phyloP scores from a whole-genome alignment of 805 yeast genomes.

The Sungouiozyma ichnusensis region DNA sequence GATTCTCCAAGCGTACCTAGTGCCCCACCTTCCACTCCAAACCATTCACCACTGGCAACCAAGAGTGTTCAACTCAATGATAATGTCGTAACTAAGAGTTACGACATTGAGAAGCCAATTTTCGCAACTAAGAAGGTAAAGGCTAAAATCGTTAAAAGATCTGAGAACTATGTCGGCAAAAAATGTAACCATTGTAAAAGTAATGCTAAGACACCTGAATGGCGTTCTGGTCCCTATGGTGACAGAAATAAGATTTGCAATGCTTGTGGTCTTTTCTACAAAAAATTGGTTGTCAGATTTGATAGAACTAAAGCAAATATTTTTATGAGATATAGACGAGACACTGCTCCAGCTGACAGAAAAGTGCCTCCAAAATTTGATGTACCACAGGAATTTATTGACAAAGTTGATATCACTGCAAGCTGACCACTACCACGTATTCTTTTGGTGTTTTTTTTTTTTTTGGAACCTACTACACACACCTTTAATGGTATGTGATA shows the following conservation, averaged over 20 bases:
- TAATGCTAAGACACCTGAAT: slow-evolving; percentile 73
- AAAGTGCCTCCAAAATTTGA: slow-evolving; percentile 12
- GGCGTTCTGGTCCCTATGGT: slow-evolving; percentile 87
- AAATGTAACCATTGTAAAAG: slow-evolving; percentile 55
- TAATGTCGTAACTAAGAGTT: neutral
- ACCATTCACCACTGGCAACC: neutral
- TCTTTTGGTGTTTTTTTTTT: no score
- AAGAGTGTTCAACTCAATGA: neutral
- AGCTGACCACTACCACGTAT: neutral
- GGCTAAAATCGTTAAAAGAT: neutral
- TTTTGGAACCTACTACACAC: no score
- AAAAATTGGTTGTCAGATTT: slow-evolving; percentile 41
- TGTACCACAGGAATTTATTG: neutral
- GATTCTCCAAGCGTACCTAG: neutral
- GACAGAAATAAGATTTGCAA: slow-evolving; percentile 66
- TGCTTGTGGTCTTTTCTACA: slow-evolving; percentile 77
- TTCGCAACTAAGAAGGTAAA: neutral
- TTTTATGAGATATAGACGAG: slow-evolving; percentile 17
- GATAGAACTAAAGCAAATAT: slow-evolving; percentile 17
- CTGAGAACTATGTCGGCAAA: neutral
- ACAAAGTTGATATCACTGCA: neutral
- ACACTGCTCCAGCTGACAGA: slow-evolving; percentile 11
- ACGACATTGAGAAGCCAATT: neutral
- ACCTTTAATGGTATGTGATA: no score
- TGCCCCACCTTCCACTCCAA: neutral